Evolutionary conservation across 345 rosid genomes (phyloP).

Genomic region (Dovyalis caffra): DNA sequence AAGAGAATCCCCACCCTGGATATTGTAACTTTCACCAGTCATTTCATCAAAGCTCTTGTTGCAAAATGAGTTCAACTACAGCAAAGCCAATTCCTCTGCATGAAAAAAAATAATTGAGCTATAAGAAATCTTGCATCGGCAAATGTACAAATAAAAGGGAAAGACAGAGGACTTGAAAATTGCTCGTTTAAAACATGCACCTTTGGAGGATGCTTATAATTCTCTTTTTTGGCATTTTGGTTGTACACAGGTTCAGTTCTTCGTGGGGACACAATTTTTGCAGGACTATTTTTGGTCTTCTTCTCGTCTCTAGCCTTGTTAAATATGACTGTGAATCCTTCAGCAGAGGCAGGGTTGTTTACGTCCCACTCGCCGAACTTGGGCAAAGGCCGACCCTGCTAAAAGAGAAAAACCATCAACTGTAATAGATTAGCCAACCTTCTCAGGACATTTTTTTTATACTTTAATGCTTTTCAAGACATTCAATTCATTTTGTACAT

Average conservation of each 20-base stretch:
- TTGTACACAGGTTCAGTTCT: neutral
- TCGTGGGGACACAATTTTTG: neutral
- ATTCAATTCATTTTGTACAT: neutral
- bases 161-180: neutral
- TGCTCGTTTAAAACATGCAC: neutral
- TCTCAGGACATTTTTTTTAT: neutral
- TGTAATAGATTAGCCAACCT: neutral
- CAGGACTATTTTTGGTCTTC: slow-evolving; percentile 1
- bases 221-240: neutral
- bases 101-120: neutral
- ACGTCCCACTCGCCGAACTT: slow-evolving; percentile 36
- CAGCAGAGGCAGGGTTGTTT: slow-evolving; percentile 18
- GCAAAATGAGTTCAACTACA: neutral
- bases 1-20: neutral
- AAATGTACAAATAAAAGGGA: neutral
- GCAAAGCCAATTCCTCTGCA: slow-evolving; percentile 21
- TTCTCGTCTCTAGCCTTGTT: slow-evolving; percentile 25
- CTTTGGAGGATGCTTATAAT: neutral
- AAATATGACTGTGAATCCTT: slow-evolving; percentile 21
- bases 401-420: neutral
- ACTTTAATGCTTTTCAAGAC: neutral
- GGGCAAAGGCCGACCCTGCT: slow-evolving; percentile 16
- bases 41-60: neutral
- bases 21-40: neutral
- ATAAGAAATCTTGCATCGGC: neutral